These are phyloP conservation scores for Maudiozyma saulgeensis DNA, from an alignment of 805 yeast species.

Conservation along the genomic window DNA sequence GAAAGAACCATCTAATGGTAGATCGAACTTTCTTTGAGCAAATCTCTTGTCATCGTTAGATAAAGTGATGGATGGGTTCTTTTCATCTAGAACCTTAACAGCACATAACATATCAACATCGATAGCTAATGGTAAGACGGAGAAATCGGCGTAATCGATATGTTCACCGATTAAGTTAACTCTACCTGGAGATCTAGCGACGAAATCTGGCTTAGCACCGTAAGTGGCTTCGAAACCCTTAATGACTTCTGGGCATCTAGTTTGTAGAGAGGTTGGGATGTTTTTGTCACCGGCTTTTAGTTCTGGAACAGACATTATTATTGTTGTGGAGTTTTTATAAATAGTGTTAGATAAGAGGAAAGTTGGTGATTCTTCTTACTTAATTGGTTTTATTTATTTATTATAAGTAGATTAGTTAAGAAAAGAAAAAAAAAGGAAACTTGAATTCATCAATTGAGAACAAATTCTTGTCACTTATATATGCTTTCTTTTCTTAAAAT, in stretches of 20 bases:
- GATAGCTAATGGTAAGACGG: constrained; percentile 67
- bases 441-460: background rate
- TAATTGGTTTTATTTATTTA: background rate
- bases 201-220: constrained; percentile 32
- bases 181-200: constrained; percentile 64
- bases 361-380: background rate
- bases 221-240: constrained; percentile 20
- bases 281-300: constrained; percentile 3
- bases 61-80: constrained; percentile 22
- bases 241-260: constrained; percentile 8
- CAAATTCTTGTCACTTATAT: background rate
- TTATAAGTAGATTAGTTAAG: background rate
- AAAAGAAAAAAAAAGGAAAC: background rate
- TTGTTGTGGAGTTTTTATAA: background rate
- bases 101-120: constrained; percentile 54
- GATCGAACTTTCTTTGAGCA: constrained; percentile 28
- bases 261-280: constrained; percentile 7
- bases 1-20: constrained; percentile 34
- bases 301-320: constrained; percentile 12
- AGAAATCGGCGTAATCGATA: constrained; percentile 57
- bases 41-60: constrained; percentile 32
- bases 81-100: constrained; percentile 27
- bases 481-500: background rate
- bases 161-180: constrained; percentile 71
- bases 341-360: background rate